Base-by-base conservation (phyloP, 352 stramenopile genomes). In the Phytophthora fragariae region DNA sequence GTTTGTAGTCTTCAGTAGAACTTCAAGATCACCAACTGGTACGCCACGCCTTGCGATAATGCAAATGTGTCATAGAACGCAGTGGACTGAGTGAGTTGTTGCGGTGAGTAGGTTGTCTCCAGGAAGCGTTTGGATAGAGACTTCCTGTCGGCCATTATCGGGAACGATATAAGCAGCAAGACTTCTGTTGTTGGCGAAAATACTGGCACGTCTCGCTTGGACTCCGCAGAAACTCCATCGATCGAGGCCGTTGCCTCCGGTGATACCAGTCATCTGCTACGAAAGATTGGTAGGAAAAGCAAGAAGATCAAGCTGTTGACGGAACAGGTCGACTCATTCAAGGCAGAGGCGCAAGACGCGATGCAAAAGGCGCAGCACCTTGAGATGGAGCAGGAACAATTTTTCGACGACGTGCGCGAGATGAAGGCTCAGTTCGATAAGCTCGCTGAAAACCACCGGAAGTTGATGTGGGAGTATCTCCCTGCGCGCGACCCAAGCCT, bases 371-470 rank as follows among this genome's bases (percentile, higher is more conserved):
- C 89, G 35, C 84, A 93, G 61, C 82, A 87, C 47, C 79, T 96
- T 58, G 93, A 96, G 39, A 80, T 92, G n/a, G 88, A 97, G 68
- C 71, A 98, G 79, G 90, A 89, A 54, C 66, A 97, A 81, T 87
- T 97, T 79, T 75, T 92, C 35, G 81, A 92, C 57, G 83, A 94
- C 52, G 80, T 96, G 15, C 76, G 84, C 27, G 83, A 92, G 19
- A 88, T 96, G 76, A 92, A 95, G 69, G 58, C 56, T 5, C 84
- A 94, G 19, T 96, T 84, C 63, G 82, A 93, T 39, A 91, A 85
- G 68, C 76, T 92, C 8, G 70, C 77, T 24, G 72, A 85, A 29
- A 82, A 73, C n/a, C 84, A 93, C 56, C 72, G 86, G 11, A 86
- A 85, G 47, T 67, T 96, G 44, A 61, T 97, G 46, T 97, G 89